Percentiles rank a stretch among this genome's conserved stretches.
Conservation (phyloP, 2,329 filamentous ascomycete species). For the Monascus ruber region DNA sequence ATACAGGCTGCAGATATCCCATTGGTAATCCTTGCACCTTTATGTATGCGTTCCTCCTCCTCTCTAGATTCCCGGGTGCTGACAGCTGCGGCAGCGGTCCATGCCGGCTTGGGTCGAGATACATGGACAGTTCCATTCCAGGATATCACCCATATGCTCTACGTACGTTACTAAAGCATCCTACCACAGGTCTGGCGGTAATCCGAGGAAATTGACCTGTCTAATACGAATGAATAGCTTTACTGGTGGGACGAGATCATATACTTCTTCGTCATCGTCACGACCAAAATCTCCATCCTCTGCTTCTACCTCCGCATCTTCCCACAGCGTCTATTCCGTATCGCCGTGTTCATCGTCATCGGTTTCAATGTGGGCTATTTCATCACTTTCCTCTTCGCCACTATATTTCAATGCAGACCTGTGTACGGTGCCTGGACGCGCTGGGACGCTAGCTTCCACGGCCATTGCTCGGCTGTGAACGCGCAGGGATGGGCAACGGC, state of each 20-base stretch:
- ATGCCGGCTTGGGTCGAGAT: conserved; percentile 32
- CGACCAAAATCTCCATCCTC: conserved; percentile 1
- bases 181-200: conserved; percentile 10
- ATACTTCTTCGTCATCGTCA: conserved; percentile 31
- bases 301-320: conserved; percentile 23
- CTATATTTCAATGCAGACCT: conserved; percentile 28
- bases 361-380: conserved; percentile 18
- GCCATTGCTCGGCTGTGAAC: conserved; percentile 26
- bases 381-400: conserved; percentile 22
- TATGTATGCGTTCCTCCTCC: conserved; percentile 11
- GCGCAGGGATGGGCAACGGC: conserved; percentile 27
- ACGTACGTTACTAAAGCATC: conserved; percentile 21
- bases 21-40: conserved; percentile 13
- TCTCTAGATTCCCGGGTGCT: conserved; percentile 1
- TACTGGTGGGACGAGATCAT: conserved; percentile 17
- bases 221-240: conserved; percentile 6
- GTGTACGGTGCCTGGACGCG: conserved; percentile 29
- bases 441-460: conserved; percentile 25
- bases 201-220: conserved; percentile 5
- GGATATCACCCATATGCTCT: conserved; percentile 33
- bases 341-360: conserved; percentile 18
- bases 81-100: conserved; percentile 20
- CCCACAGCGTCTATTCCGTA: conserved; percentile 24
- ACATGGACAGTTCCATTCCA: conserved; percentile 35
- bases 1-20: conserved; percentile 10